A percentile compares a stretch with the other conserved stretches of the same genome.
phyloP scores from a whole-genome alignment of 495 filamentous ascomycete genomes.

The Immersiella caudata region DNA sequence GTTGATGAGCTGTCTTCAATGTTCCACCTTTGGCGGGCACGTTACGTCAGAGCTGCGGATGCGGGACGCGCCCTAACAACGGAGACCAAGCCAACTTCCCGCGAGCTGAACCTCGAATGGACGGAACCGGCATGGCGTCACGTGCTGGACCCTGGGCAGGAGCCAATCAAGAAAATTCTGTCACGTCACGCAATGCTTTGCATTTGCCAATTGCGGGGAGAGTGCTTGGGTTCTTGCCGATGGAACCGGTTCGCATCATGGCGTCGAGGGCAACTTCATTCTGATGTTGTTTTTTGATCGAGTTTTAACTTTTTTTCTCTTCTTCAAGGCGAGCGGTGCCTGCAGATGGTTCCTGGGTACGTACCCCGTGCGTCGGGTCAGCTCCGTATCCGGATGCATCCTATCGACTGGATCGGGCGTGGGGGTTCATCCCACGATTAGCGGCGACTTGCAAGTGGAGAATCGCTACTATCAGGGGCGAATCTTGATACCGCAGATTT shows the following conservation, averaged over 20 bases:
- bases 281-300: not conserved
- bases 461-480: not conserved
- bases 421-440: not conserved
- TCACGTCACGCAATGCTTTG: not conserved
- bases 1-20: not conserved
- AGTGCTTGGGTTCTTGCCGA: not conserved
- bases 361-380: not conserved
- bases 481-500: not conserved
- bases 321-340: not conserved
- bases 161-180: not conserved
- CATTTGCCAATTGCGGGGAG: not conserved
- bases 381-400: not conserved
- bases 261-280: not conserved
- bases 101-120: not conserved
- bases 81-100: not conserved
- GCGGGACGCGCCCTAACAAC: constrained; percentile 4
- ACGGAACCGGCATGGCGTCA: not conserved
- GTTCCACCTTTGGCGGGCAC: not conserved
- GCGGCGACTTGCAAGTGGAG: not conserved
- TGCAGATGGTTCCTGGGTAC: not conserved
- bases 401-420: not conserved
- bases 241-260: not conserved
- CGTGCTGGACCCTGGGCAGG: not conserved
- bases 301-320: not conserved
- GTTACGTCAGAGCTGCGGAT: not conserved